Evolutionary conservation across 306 rosid genomes (phyloP), one percentile per base, ranked within the genome.

Genomic region (Mimosa bimucronata): DNA sequence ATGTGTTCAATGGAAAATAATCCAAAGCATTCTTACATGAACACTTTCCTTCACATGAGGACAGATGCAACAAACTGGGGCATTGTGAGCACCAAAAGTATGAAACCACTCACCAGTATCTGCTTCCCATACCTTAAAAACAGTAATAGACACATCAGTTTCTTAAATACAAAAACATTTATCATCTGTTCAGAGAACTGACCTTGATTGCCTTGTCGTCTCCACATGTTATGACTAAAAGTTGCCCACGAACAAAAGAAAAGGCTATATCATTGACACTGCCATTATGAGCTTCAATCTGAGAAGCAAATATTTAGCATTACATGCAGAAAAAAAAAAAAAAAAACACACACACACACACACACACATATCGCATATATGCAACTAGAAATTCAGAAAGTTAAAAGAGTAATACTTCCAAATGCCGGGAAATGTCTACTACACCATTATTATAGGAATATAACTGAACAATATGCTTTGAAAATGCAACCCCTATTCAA

Each of bases 41-140:
- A 66, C 14, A 11, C 40, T 6, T 38, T 55, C 29, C 75, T 86
- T 82, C 44, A 1, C 31, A 28, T 77, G 82, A 40, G 85, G 79
- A 48, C 83, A 86, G 66, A 88, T 48, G 60, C 88, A 86, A 86
- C 45, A 86, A 57, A 84, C 85, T n/a, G 92, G 80, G 71, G 88
- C 84, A 66, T 34, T 25, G 7, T 77, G 89, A 65, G 83, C 88
- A 64, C 78, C 79, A 57, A 86, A 82, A 19, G 58, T 64, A 77
- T 74, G 58, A 50, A 44, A 25, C 18, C 15, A 42, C 38, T 14
- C 26, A 21, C 85, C 87, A 55, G 41, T 66, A 42, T 16, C 10
- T 16, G 76, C 71, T 80, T 86, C 82, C 92, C 92, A 88, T 29
- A 84, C 85, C 88, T 86, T 57, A 55, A 75, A 64, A 75, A 82